Percentiles rank a stretch among this genome's conserved stretches.
Evolutionary conservation across 108 stramenopile genomes (phyloP).

Genomic region (Pseudonitzschia delicatissima): DNA sequence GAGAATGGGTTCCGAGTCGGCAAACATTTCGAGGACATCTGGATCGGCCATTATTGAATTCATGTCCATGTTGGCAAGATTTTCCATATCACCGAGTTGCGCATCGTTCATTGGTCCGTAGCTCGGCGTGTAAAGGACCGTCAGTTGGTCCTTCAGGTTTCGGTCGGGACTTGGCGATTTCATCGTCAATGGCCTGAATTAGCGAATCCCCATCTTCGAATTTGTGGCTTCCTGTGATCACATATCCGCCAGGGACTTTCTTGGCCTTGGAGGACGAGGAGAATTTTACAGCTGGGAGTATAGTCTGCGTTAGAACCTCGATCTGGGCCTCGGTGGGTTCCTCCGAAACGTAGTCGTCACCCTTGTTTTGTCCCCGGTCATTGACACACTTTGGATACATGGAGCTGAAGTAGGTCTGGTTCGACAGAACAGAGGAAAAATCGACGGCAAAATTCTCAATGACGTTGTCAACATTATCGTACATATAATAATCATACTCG

Average conservation of each 20-base stretch:
- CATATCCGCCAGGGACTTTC: constrained; percentile 54
- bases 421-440: too few species aligned
- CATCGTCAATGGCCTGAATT: constrained; percentile 65
- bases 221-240: constrained; percentile 63
- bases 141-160: constrained; percentile 51
- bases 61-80: constrained; percentile 51
- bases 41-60: constrained; percentile 18
- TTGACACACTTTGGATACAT: constrained; percentile 71
- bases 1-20: constrained; percentile 50
- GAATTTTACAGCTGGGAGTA: constrained; percentile 62
- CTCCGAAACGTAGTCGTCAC: constrained; percentile 8
- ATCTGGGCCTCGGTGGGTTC: constrained; percentile 50
- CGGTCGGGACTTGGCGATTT: constrained; percentile 36
- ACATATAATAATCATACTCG: constrained; percentile 56
- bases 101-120: background rate
- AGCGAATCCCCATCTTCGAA: constrained; percentile 54
- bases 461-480: constrained; percentile 24
- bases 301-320: constrained; percentile 45
- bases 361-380: constrained; percentile 44
- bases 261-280: constrained; percentile 42
- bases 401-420: background rate
- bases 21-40: constrained; percentile 10
- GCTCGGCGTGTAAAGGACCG: constrained; percentile 41
- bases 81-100: background rate
- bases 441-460: too few species aligned